Evolutionary conservation across 495 filamentous ascomycete species (phyloP).

Genomic region (Durotheca rogersii): DNA sequence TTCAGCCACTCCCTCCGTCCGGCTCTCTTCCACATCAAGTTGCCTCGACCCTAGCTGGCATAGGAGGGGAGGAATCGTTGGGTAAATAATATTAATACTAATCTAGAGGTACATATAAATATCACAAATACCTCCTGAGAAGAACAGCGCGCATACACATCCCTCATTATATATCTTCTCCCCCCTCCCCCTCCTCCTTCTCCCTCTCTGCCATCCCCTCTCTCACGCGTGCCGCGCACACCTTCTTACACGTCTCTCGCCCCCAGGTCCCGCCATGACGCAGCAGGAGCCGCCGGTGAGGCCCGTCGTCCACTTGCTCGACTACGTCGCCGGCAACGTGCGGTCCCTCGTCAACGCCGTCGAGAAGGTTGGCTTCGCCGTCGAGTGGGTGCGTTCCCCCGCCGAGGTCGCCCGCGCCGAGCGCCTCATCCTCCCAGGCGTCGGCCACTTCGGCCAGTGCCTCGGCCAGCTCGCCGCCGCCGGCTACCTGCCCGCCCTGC

Average conservation of each 20-base stretch:
- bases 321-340: constrained; percentile 79
- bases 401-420: constrained; percentile 81
- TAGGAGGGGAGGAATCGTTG: too few species aligned
- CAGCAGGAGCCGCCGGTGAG: constrained; percentile 47
- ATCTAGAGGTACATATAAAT: too few species aligned
- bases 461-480: constrained; percentile 75
- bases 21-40: too few species aligned
- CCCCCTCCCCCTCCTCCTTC: constrained; percentile 20
- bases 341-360: constrained; percentile 96
- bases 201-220: not conserved
- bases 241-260: too few species aligned
- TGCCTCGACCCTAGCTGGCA: too few species aligned
- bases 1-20: too few species aligned
- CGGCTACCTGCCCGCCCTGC: constrained; percentile 78
- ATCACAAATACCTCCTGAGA: too few species aligned
- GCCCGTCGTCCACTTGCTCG: constrained; percentile 89
- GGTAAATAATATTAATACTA: too few species aligned
- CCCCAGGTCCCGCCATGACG: too few species aligned
- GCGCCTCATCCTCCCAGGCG: constrained; percentile 91
- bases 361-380: constrained; percentile 86
- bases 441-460: constrained; percentile 97
- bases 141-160: too few species aligned
- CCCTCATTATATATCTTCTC: not conserved
- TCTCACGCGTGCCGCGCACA: too few species aligned
- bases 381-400: constrained; percentile 88